These are phyloP conservation scores for Wickerhamiella vanderwaltii DNA, from an alignment of 805 yeast species.

Conservation along the genomic window DNA sequence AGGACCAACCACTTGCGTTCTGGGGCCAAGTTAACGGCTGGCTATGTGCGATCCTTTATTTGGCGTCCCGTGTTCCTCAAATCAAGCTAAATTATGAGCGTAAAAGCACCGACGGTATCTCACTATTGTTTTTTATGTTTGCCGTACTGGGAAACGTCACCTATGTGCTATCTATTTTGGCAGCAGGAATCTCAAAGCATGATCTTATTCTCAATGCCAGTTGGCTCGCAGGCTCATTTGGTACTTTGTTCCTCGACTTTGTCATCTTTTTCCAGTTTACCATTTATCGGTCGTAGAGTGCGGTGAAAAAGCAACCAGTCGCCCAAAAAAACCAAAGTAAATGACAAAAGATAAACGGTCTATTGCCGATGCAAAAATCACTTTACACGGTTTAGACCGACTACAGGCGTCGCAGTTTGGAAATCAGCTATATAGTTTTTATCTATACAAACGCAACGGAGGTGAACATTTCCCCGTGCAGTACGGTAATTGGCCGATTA, in stretches of 20 bases:
- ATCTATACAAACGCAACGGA: too few relatives aligned
- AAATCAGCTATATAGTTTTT: too few relatives aligned
- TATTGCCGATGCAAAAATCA: too few relatives aligned
- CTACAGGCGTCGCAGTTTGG: too few relatives aligned
- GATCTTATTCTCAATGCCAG: slow-evolving; percentile 74
- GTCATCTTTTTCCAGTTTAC: slow-evolving; percentile 79
- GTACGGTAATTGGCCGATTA: slow-evolving; percentile 12
- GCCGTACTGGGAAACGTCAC: slow-evolving; percentile 92
- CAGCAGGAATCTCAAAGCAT: slow-evolving; percentile 49
- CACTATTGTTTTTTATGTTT: slow-evolving; percentile 83
- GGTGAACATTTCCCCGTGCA: too few relatives aligned
- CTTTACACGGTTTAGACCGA: too few relatives aligned
- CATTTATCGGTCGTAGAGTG: slow-evolving; percentile 37
- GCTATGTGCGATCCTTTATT: slow-evolving; percentile 34
- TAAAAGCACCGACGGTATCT: slow-evolving; percentile 89
- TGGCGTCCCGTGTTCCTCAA: slow-evolving; percentile 90
- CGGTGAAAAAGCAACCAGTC: not conserved
- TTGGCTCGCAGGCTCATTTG: slow-evolving; percentile 87
- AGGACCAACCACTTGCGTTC: slow-evolving; percentile 46
- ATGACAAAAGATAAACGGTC: too few relatives aligned
- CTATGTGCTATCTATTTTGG: slow-evolving; percentile 73
- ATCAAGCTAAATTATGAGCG: slow-evolving; percentile 71
- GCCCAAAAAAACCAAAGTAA: too few relatives aligned
- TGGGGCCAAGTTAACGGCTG: slow-evolving; percentile 82
- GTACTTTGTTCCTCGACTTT: slow-evolving; percentile 75